phyloP scores from a whole-genome alignment of 768 basidiomycete species.

The Boletellus emodensis region DNA sequence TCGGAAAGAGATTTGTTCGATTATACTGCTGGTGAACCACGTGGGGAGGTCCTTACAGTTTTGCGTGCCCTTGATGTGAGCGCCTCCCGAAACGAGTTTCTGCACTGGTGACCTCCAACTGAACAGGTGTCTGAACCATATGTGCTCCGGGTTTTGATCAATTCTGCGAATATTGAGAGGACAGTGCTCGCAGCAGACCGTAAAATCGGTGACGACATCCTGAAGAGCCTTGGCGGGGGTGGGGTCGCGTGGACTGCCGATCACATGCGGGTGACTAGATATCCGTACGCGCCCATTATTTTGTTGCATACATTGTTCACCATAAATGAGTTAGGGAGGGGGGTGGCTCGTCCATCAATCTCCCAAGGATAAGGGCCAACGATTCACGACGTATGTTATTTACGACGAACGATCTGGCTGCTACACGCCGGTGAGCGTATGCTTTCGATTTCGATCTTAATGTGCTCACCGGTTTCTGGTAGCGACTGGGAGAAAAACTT shows the following conservation, averaged over 20 bases:
- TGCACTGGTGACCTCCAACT: background rate
- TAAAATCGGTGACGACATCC: conserved; percentile 53
- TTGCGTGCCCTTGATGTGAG: conserved; percentile 77
- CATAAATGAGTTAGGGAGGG: conserved; percentile 48
- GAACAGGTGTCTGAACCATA: conserved; percentile 69
- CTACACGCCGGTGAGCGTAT: conserved; percentile 43
- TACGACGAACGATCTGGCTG: conserved; percentile 46
- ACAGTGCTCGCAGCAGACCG: conserved; percentile 63
- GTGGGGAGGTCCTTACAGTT: conserved; percentile 59
- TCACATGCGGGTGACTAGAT: conserved; percentile 59
- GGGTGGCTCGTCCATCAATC: conserved; percentile 52
- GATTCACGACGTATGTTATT: conserved; percentile 48
- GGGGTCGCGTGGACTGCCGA: conserved; percentile 65
- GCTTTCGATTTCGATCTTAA: background rate
- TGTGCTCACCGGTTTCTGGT: background rate
- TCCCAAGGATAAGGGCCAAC: conserved; percentile 27
- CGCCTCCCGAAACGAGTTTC: background rate
- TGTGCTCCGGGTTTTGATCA: conserved; percentile 80
- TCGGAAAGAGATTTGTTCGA: conserved; percentile 78
- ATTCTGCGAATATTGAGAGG: conserved; percentile 66
- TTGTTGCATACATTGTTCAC: background rate
- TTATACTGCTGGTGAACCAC: conserved; percentile 69
- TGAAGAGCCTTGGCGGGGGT: conserved; percentile 41
- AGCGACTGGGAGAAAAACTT: conserved; percentile 49
- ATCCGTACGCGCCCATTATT: conserved; percentile 43